Percentiles rank a stretch among this genome's conserved stretches.
Conservation (phyloP, 1,139 yeast species). For the Magnusiomyces starmeri region DNA sequence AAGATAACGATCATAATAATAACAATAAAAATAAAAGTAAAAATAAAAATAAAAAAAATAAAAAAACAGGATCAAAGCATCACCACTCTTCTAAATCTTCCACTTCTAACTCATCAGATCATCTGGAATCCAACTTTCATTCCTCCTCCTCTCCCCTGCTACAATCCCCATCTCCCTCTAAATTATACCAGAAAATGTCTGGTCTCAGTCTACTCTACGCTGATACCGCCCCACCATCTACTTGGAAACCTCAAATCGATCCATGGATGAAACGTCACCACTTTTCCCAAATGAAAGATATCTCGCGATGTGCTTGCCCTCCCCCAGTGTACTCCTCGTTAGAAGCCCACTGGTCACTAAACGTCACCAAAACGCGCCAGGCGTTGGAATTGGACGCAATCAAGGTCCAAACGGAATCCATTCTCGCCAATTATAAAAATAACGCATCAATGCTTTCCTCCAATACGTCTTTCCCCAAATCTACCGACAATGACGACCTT, state of each 20-base stretch:
- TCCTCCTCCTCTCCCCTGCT: not conserved
- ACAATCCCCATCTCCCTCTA: not conserved
- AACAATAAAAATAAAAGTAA: no score
- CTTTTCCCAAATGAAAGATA: constrained; percentile 16
- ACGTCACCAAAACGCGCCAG: constrained; percentile 10
- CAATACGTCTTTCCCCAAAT: not conserved
- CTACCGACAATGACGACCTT: not conserved
- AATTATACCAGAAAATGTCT: not conserved
- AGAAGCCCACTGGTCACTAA: constrained; percentile 13
- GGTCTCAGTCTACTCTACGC: constrained; percentile 31
- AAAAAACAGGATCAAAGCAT: no score
- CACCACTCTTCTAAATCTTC: no score
- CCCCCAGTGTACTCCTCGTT: constrained; percentile 14
- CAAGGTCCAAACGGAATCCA: not conserved
- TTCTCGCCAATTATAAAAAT: constrained; percentile 3
- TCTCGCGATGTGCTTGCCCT: constrained; percentile 15
- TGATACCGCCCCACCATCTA: constrained; percentile 36
- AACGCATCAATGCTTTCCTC: not conserved
- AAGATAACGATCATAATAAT: no score
- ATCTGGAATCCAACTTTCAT: not conserved
- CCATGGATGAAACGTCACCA: constrained; percentile 31
- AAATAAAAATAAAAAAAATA: no score
- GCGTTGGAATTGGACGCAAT: constrained; percentile 10
- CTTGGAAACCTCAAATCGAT: constrained; percentile 36
- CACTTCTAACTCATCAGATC: no score